Conservation (phyloP, 306 rosid genomes). For the Cucumis cinereus region DNA sequence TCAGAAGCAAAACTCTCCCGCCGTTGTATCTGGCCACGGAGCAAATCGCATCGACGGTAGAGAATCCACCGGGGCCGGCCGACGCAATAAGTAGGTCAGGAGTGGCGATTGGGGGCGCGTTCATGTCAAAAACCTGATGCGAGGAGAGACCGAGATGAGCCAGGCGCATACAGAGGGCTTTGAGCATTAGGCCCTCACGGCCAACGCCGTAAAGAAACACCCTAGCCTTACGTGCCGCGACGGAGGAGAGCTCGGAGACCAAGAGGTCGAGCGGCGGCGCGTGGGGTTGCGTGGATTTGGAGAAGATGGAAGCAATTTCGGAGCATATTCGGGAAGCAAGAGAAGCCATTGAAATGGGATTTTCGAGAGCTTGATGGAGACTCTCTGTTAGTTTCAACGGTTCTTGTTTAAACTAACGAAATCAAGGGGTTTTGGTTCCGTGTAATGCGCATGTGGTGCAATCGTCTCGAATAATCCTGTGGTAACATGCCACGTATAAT, state of each 20-base stretch:
- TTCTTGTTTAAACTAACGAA: background rate
- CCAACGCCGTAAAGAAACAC: constrained; percentile 84
- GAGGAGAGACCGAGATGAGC: constrained; percentile 62
- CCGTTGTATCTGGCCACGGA: constrained; percentile 46
- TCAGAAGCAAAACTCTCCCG: constrained; percentile 58
- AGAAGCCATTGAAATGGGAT: constrained; percentile 21
- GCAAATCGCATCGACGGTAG: constrained; percentile 78
- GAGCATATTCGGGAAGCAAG: constrained; percentile 58
- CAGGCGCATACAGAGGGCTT: constrained; percentile 77
- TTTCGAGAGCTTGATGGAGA: background rate
- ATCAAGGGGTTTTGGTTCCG: background rate
- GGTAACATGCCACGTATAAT: background rate
- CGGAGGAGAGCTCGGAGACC: constrained; percentile 39
- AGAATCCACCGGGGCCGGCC: constrained; percentile 85
- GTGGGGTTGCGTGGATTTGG: constrained; percentile 46
- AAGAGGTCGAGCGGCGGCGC: constrained; percentile 43
- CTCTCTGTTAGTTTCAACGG: background rate
- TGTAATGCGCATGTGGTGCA: background rate
- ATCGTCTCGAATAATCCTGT: background rate
- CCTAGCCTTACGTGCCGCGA: constrained; percentile 23
- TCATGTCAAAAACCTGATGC: constrained; percentile 79
- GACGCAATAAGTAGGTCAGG: constrained; percentile 67
- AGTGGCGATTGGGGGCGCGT: constrained; percentile 54
- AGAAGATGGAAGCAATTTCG: constrained; percentile 56
- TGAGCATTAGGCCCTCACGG: constrained; percentile 84